Evolutionary conservation across 2,329 filamentous ascomycete species (phyloP), one percentile per base, ranked within the genome.

Genomic region (Apiospora aurea): DNA sequence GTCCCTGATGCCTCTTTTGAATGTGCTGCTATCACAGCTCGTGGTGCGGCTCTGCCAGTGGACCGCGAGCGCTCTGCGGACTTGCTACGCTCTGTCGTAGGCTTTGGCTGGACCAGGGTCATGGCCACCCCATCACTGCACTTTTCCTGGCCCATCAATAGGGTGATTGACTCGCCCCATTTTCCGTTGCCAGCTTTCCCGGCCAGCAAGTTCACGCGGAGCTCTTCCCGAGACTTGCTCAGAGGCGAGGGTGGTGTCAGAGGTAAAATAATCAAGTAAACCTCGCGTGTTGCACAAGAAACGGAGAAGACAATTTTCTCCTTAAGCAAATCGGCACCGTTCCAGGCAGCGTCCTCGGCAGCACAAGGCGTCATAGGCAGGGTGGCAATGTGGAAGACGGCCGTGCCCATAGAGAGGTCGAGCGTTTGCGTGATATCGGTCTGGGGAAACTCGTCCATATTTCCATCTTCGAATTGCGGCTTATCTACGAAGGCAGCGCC

Each of bases 271-370:
- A 92, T 82, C 16, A 92, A 80, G 73, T 87, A 90, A 57, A 88
- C 82, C 61, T 89, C 86, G 69, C 86, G 86, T 29, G 87, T 89
- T 5, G 87, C 86, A 75, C 89, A 91, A 1, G 89, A 86, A 3
- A 90, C 87, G 0, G 88, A 85, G 76, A 92, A 91, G 0, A 91
- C 85, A 75, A 92, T 89, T 78, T 85, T 87, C 74, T 89, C 85
- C 70, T 86, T 87, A 18, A 92, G 79, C 8, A 89, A 78, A 69
- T 83, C 84, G 13, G 82, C 83, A 34, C 83, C 85, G 72, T 83
- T 83, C 82, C 79, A 85, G 6, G 83, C 80, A 2, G 85, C 85
- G 70, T 90, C 88, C 41, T 87, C 84, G 34, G 86, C 82, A 0
- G 84, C 76, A 70, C 85, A 85, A 0, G 87, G 83, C 2, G 84